A percentile compares a stretch with the other conserved stretches of the same genome.
Conservation (phyloP, 164 flowering plant genomes). For the Chimonanthus praecox region DNA sequence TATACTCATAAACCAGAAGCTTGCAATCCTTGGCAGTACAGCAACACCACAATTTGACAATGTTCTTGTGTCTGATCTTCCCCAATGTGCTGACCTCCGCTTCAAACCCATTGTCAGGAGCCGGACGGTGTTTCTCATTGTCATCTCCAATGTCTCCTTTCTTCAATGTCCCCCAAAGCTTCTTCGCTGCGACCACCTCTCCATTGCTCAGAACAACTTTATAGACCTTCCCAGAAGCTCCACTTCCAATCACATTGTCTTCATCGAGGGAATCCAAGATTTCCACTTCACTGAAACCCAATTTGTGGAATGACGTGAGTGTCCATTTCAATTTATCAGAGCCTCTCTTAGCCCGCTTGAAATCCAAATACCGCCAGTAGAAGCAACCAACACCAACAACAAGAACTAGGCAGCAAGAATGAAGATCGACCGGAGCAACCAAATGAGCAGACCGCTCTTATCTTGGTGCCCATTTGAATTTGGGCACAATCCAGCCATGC, state of each 20-base stretch:
- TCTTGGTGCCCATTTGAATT: constrained; percentile 1
- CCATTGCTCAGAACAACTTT: constrained; percentile 55
- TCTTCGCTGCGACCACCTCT: constrained; percentile 68
- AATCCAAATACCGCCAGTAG: constrained; percentile 31
- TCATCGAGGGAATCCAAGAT: constrained; percentile 47
- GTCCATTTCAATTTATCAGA: constrained; percentile 44
- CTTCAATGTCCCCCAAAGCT: constrained; percentile 32
- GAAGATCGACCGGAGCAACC: constrained; percentile 49
- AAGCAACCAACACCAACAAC: constrained; percentile 51
- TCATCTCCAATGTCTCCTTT: constrained; percentile 13
- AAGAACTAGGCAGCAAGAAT: constrained; percentile 39
- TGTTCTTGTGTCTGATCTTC: constrained; percentile 66
- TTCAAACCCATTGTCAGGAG: constrained; percentile 37
- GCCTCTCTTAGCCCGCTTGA: constrained; percentile 36
- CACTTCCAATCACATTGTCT: constrained; percentile 66
- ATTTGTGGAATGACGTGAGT: constrained; percentile 54
- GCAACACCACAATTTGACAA: constrained; percentile 64
- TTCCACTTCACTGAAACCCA: constrained; percentile 55
- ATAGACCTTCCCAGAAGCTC: constrained; percentile 69
- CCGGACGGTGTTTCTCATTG: constrained; percentile 11
- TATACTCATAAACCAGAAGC: constrained; percentile 65
- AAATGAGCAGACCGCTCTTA: constrained; percentile 22
- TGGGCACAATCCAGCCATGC: constrained; percentile 35
- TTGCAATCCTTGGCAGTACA: constrained; percentile 43
- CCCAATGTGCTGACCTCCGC: constrained; percentile 64